phyloP scores from a whole-genome alignment of 257 asterid genomes.

The Mitragyna speciosa region DNA sequence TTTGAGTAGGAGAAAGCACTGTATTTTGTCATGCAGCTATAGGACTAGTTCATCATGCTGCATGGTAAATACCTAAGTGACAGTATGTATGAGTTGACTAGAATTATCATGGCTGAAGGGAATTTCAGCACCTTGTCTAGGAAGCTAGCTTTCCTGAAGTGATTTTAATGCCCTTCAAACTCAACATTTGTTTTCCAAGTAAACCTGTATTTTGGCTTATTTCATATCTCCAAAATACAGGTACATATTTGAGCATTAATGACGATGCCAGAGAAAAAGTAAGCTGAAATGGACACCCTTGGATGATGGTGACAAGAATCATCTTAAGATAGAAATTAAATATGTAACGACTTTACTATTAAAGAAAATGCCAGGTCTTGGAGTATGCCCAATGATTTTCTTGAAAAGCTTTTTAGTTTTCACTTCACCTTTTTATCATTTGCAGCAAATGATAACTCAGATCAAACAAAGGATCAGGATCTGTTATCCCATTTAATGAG shows the following conservation, averaged over 20 bases:
- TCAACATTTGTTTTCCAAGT: neutral
- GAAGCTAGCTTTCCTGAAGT: neutral
- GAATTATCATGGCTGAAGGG: neutral
- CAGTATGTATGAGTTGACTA: neutral
- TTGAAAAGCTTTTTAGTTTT: neutral
- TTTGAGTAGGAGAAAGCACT: neutral
- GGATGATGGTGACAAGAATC: neutral
- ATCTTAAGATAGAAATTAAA: neutral
- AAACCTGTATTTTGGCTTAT: neutral
- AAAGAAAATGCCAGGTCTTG: neutral
- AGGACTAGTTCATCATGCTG: neutral
- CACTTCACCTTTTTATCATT: constrained; percentile 12
- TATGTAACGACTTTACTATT: neutral
- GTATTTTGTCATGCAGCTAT: neutral
- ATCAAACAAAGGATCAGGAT: constrained; percentile 46
- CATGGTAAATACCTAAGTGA: neutral
- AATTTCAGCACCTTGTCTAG: neutral
- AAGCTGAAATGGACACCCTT: neutral
- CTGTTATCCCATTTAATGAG: constrained; percentile 43
- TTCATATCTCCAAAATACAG: neutral
- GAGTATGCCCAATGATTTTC: neutral
- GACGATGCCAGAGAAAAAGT: neutral
- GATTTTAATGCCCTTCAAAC: neutral
- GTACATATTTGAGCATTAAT: neutral
- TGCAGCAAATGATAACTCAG: constrained; percentile 47